A percentile compares a stretch with the other conserved stretches of the same genome.
Conservation (phyloP, 108 stramenopile genomes). For the Discostella stelligeroides region DNA sequence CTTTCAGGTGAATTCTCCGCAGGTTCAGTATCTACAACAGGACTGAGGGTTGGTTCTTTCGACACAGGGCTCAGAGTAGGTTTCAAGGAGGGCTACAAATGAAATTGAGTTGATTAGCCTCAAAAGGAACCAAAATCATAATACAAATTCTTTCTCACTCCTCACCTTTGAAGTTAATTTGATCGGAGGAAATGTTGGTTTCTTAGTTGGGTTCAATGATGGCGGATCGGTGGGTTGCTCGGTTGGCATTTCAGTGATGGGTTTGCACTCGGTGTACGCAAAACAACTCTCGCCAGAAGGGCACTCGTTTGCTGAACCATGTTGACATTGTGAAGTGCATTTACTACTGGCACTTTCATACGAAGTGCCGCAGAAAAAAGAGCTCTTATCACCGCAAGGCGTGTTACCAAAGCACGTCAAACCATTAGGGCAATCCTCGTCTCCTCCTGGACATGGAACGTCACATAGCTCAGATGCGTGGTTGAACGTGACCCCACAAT, state of each 20-base stretch:
- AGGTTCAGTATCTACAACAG: conserved; percentile 3
- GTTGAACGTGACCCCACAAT: conserved; percentile 46
- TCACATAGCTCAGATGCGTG: conserved; percentile 46
- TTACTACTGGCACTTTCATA: conserved; percentile 75
- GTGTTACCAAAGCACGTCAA: conserved; percentile 50
- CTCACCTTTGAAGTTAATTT: neutral
- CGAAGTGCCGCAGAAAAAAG: conserved; percentile 74
- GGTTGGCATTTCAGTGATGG: conserved; percentile 33
- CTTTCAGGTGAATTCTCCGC: conserved; percentile 13
- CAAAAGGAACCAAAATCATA: neutral
- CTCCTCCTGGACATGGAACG: conserved; percentile 39
- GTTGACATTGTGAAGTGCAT: conserved; percentile 70
- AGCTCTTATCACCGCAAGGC: conserved; percentile 45
- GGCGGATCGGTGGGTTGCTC: conserved; percentile 30
- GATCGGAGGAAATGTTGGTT: conserved; percentile 7
- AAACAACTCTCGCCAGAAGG: conserved; percentile 77
- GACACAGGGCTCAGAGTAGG: neutral
- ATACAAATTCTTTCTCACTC: neutral
- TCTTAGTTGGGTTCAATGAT: conserved; percentile 15
- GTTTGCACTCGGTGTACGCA: conserved; percentile 73
- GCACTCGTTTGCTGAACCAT: conserved; percentile 68
- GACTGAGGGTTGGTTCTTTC: too few species aligned
- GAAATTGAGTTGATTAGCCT: too few species aligned
- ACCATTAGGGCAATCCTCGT: conserved; percentile 43
- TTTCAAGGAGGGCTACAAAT: neutral